Conservation (phyloP, 768 basidiomycete species). For the Tulasnella sp. region DNA sequence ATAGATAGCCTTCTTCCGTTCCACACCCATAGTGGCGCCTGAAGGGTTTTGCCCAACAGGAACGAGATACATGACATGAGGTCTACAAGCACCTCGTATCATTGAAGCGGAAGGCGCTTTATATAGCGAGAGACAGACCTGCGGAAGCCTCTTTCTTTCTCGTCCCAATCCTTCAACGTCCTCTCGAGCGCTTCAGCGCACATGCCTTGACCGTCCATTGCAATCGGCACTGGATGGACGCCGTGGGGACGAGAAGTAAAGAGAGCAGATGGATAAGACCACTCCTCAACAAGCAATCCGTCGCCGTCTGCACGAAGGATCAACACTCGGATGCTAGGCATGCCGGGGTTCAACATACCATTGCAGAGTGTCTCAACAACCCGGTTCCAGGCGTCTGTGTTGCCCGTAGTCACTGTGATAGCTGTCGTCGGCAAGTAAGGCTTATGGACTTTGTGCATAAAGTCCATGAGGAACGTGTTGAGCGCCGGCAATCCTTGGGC, state of each 20-base stretch:
- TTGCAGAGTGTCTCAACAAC: slow-evolving; percentile 49
- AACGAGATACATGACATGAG: slow-evolving; percentile 60
- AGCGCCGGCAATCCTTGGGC: slow-evolving; percentile 48
- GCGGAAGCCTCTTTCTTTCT: slow-evolving; percentile 38
- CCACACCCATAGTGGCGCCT: slow-evolving; percentile 48
- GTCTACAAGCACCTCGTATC: slow-evolving; percentile 36
- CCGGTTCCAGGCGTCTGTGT: slow-evolving; percentile 61
- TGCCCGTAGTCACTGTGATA: slow-evolving; percentile 48
- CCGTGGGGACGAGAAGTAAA: slow-evolving; percentile 29
- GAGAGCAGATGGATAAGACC: slow-evolving; percentile 58
- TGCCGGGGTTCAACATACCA: slow-evolving; percentile 45
- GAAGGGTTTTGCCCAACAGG: slow-evolving; percentile 81
- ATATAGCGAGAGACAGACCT: slow-evolving; percentile 29
- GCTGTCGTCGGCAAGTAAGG: slow-evolving; percentile 44
- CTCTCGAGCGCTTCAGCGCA: slow-evolving; percentile 46
- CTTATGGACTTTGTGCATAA: slow-evolving; percentile 36
- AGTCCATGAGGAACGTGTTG: slow-evolving; percentile 43
- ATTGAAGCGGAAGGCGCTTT: neutral
- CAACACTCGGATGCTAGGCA: neutral
- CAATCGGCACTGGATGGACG: slow-evolving; percentile 40
- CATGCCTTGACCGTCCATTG: slow-evolving; percentile 64
- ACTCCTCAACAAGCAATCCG: slow-evolving; percentile 41
- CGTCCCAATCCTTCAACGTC: slow-evolving; percentile 56
- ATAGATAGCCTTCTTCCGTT: slow-evolving; percentile 68
- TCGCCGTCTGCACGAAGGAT: slow-evolving; percentile 20